phyloP scores from a whole-genome alignment of 768 basidiomycete species.

The Auricularia cornea region DNA sequence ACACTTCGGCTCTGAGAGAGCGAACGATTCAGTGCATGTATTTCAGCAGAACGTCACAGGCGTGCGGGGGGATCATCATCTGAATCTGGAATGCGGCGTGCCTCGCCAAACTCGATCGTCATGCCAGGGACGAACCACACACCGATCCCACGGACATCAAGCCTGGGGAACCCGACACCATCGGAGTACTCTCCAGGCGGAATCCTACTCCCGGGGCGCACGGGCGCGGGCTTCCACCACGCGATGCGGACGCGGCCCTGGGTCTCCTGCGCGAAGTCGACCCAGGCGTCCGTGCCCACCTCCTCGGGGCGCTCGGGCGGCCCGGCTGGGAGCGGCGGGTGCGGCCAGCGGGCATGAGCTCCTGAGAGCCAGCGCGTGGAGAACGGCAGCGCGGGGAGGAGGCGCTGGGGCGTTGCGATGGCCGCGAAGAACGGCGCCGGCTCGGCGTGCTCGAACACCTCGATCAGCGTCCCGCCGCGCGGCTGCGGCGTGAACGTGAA shows the following conservation, averaged over 20 bases:
- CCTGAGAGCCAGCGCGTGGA: slow-evolving; percentile 1
- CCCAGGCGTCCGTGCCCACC: no score
- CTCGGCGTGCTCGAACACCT: no score
- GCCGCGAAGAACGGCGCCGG: not conserved
- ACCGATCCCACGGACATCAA: not conserved
- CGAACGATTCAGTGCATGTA: no score
- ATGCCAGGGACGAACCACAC: not conserved
- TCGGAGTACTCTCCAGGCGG: not conserved
- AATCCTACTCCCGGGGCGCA: not conserved
- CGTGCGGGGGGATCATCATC: no score
- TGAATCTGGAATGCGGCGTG: no score
- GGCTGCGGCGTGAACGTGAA: slow-evolving; percentile 6
- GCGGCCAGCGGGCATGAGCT: not conserved
- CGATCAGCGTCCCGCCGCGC: not conserved
- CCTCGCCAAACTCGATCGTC: not conserved
- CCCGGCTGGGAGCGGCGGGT: slow-evolving; percentile 2
- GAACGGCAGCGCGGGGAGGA: slow-evolving; percentile 2
- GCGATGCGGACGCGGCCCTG: not conserved
- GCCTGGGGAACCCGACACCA: not conserved
- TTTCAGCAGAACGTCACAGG: no score
- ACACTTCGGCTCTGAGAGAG: no score
- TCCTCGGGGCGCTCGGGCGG: no score
- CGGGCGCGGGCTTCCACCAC: not conserved
- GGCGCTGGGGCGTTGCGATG: not conserved
- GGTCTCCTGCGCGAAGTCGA: no score